These are phyloP conservation scores for Scytalidium lignicola DNA, from an alignment of 2,329 filamentous ascomycete species.

Conservation along the genomic window DNA sequence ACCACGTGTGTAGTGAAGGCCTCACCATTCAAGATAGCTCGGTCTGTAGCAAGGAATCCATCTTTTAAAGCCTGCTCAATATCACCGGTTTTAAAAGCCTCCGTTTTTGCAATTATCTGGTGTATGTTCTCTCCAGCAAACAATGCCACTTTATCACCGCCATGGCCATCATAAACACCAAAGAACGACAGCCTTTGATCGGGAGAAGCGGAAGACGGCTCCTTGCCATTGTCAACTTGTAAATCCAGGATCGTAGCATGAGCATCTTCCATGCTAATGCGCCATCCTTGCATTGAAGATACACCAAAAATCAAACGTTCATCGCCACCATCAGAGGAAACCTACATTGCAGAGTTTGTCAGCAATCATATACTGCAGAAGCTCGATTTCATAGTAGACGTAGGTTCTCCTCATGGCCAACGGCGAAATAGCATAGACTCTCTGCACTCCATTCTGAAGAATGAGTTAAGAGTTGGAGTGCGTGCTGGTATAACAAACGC, in stretches of 20 bases:
- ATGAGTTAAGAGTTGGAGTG: neutral
- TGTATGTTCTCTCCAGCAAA: slow-evolving; percentile 92
- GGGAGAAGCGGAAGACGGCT: slow-evolving; percentile 53
- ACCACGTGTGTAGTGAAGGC: neutral
- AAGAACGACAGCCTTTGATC: slow-evolving; percentile 83
- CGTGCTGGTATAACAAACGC: neutral
- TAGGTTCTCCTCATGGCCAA: too few species aligned
- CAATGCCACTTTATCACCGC: slow-evolving; percentile 90
- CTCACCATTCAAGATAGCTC: slow-evolving; percentile 90
- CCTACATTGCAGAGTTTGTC: slow-evolving; percentile 44
- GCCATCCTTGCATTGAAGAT: slow-evolving; percentile 99
- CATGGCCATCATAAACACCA: slow-evolving; percentile 96
- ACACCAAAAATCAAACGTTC: slow-evolving; percentile 88
- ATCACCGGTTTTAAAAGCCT: slow-evolving; percentile 84
- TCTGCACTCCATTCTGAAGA: too few species aligned
- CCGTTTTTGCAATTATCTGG: slow-evolving; percentile 91
- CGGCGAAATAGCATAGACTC: too few species aligned
- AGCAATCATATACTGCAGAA: slow-evolving; percentile 12
- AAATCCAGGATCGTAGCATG: slow-evolving; percentile 89
- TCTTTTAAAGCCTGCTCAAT: slow-evolving; percentile 96
- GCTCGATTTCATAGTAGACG: too few species aligned
- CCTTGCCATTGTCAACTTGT: slow-evolving; percentile 52
- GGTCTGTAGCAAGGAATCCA: slow-evolving; percentile 91
- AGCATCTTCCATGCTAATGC: slow-evolving; percentile 99
- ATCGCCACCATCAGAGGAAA: slow-evolving; percentile 87